Evolutionary conservation across 108 stramenopile species (phyloP).

Genomic region (Nitzschia sp.): DNA sequence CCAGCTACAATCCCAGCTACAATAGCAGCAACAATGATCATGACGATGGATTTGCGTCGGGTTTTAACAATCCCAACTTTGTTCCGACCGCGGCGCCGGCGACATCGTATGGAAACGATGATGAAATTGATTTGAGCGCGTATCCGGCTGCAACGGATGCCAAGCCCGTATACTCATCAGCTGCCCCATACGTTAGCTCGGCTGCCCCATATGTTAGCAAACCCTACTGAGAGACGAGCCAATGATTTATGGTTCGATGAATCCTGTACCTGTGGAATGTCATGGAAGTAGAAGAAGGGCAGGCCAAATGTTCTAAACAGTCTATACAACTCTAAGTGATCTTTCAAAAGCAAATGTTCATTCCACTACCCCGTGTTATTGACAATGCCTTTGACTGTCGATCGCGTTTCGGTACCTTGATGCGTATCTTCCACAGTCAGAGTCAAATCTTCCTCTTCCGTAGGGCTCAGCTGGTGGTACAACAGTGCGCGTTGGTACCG

Average conservation of each 20-base stretch:
- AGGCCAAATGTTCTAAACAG: no score
- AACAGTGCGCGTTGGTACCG: background rate
- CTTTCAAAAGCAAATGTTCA: no score
- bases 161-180: conserved; percentile 24
- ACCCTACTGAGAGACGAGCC: no score
- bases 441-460: background rate
- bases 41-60: conserved; percentile 44
- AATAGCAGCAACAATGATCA: conserved; percentile 3
- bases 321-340: no score
- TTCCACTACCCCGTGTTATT: background rate
- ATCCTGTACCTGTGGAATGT: no score
- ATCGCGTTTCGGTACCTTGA: background rate
- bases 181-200: background rate
- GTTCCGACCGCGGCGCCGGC: conserved; percentile 14
- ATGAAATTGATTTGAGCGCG: conserved; percentile 11
- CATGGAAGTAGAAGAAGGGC: no score
- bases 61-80: conserved; percentile 40
- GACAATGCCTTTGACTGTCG: background rate
- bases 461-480: background rate
- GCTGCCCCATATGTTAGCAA: background rate
- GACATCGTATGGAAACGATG: conserved; percentile 7
- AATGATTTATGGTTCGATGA: no score
- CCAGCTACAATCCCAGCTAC: background rate
- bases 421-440: conserved; percentile 5
- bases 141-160: conserved; percentile 42